These are phyloP conservation scores for Musa schizocarpa DNA, from an alignment of 176 grass and related monocot species.

Conservation along the genomic window DNA sequence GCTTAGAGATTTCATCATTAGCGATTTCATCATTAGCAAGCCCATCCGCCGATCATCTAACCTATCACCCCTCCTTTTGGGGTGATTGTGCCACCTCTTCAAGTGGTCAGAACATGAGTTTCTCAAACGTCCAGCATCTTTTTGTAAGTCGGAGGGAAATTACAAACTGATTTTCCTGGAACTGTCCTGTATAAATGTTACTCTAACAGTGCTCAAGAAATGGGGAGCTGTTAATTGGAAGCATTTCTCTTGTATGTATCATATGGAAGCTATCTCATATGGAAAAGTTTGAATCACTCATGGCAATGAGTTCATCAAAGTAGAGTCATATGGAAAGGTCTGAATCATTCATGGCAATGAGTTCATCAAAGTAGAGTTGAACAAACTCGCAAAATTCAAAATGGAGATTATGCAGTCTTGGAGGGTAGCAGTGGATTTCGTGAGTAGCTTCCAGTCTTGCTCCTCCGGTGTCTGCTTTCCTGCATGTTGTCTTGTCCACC, in stretches of 20 bases:
- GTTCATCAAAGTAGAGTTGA: too few species aligned
- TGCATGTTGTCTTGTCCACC: slow-evolving; percentile 7
- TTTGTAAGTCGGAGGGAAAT: not conserved
- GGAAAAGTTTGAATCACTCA: not conserved
- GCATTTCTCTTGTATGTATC: not conserved
- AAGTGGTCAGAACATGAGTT: not conserved
- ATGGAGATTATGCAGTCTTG: not conserved
- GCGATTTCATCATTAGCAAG: not conserved
- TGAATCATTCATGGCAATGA: not conserved
- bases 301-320: not conserved
- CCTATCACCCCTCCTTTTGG: not conserved
- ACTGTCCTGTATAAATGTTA: not conserved
- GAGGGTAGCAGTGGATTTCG: not conserved
- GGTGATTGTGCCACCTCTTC: not conserved
- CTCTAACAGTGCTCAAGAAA: slow-evolving; percentile 2
- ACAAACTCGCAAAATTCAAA: not conserved
- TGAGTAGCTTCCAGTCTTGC: not conserved
- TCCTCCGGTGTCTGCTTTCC: not conserved
- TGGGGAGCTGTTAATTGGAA: not conserved
- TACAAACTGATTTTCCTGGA: not conserved
- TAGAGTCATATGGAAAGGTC: not conserved
- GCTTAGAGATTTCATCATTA: not conserved
- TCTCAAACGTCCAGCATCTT: not conserved
- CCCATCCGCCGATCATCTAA: not conserved
- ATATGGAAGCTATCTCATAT: not conserved